Evolutionary conservation across 2,329 filamentous ascomycete species (phyloP), one percentile per base, ranked within the genome.

Genomic region (Sarocladium oryzae): DNA sequence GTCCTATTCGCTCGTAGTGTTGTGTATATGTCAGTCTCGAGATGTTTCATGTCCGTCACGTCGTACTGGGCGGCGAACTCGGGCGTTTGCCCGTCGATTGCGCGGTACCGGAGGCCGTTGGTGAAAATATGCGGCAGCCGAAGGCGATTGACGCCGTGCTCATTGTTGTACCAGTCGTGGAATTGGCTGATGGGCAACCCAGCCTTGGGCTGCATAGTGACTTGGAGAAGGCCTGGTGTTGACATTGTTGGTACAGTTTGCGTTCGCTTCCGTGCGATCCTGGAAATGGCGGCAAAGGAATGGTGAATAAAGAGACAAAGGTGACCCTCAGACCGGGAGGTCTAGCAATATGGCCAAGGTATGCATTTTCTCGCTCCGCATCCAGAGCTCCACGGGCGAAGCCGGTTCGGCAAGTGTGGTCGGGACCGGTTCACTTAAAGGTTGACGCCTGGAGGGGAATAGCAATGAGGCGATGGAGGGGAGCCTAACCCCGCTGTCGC

Each of bases 101-200:
- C 85, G 23, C 76, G 78, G 69, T 90, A 95, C 38, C 89, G 85
- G 59, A 93, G 84, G 53, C 89, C 89, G 65, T 89, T 93, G 58
- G 71, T 65, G 63, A 82, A 82, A 63, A 91, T 83, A 60, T 86
- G 83, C 3, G 87, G 81, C 13, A 95, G 71, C 46, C 88, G 85
- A 6, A 95, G 78, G 45, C 89, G 85, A 15, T 84, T 81, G 16
- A 89, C 89, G 51, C 89, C 89, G 70, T 95, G 89, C 71, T 95
- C 89, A 67, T 90, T 93, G 72, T 95, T 91, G 74, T 95, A 95
- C 88, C 88, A 92, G 65, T 95, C 88, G 68, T 95, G 86, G 69
- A 95, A 95, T 61, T 88, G 82, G 55, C 80, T 74, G 45, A 77
- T 68, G 51, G 84, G 74, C 59, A 89, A 76, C 57, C 77, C 77